phyloP scores from a whole-genome alignment of 2,329 filamentous ascomycete genomes.

The Aureobasidium melanogenum region DNA sequence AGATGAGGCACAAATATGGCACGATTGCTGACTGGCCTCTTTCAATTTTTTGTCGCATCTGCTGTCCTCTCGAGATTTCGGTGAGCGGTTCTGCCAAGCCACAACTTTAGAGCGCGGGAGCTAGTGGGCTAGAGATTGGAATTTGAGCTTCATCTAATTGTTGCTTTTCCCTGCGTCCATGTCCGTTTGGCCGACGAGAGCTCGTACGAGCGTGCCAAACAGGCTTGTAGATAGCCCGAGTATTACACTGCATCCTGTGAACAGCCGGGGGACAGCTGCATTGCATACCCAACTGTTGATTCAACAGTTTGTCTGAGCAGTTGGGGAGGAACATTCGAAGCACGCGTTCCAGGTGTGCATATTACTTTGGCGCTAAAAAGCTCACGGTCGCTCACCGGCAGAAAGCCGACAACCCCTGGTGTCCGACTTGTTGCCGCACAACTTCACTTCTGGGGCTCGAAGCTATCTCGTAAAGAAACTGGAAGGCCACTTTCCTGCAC shows the following conservation, averaged over 20 bases:
- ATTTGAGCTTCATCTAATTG: slow-evolving; percentile 5
- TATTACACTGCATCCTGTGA: slow-evolving; percentile 2
- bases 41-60: slow-evolving; percentile 3
- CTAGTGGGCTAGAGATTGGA: slow-evolving; percentile 4
- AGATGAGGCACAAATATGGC: slow-evolving; percentile 8
- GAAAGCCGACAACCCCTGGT: slow-evolving; percentile 1
- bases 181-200: background rate
- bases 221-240: background rate
- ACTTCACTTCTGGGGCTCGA: slow-evolving; percentile 6
- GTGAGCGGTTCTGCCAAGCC: slow-evolving; percentile 3
- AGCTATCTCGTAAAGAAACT: slow-evolving; percentile 13
- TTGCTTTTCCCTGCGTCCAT: slow-evolving; percentile 5
- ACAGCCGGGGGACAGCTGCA: background rate
- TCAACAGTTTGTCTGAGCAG: background rate
- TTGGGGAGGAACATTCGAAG: slow-evolving; percentile 1
- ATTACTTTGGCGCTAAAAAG: slow-evolving; percentile 6
- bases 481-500: slow-evolving; percentile 11
- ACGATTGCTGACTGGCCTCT: slow-evolving; percentile 10
- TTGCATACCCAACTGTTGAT: slow-evolving; percentile 5
- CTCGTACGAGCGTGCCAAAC: background rate
- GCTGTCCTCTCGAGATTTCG: slow-evolving; percentile 5
- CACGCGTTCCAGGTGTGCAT: slow-evolving; percentile 6
- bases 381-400: slow-evolving; percentile 5
- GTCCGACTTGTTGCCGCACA: slow-evolving; percentile 10
- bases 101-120: slow-evolving; percentile 7